Evolutionary conservation across 2,329 filamentous ascomycete species (phyloP).

Genomic region (Aschersonia sp.): DNA sequence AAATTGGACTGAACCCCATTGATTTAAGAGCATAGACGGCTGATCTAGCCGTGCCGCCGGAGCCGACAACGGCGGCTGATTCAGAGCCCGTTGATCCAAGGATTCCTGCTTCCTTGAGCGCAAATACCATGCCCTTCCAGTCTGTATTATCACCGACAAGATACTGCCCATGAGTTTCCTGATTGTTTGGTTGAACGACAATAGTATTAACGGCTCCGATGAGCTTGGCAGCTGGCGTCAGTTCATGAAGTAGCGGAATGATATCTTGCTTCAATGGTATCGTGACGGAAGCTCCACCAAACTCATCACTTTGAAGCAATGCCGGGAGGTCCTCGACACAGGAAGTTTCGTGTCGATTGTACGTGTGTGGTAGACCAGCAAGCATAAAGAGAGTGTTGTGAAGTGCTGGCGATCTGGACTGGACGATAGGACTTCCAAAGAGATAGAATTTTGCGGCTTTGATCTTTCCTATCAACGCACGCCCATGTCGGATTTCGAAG

Average conservation of each 20-base stretch:
- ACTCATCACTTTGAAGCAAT: conserved; percentile 55
- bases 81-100: conserved; percentile 15
- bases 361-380: conserved; percentile 73
- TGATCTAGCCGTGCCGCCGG: conserved; percentile 81
- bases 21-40: conserved; percentile 78
- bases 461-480: conserved; percentile 68
- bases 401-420: conserved; percentile 73
- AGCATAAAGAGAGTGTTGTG: conserved; percentile 74
- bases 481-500: conserved; percentile 66
- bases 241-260: conserved; percentile 63
- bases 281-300: conserved; percentile 89
- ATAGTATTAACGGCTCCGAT: conserved; percentile 96
- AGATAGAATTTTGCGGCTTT: conserved; percentile 66
- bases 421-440: conserved; percentile 72
- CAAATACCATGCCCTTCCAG: conserved; percentile 80
- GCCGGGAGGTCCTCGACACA: conserved; percentile 43
- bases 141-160: conserved; percentile 89
- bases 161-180: conserved; percentile 25
- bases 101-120: conserved; percentile 56
- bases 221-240: conserved; percentile 61
- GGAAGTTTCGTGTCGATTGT: conserved; percentile 62
- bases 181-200: conserved; percentile 36
- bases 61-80: conserved; percentile 71
- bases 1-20: conserved; percentile 75
- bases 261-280: conserved; percentile 90